These are phyloP conservation scores for Ajuga chamaepitys DNA, from an alignment of 257 asterid genomes.

Conservation along the genomic window DNA sequence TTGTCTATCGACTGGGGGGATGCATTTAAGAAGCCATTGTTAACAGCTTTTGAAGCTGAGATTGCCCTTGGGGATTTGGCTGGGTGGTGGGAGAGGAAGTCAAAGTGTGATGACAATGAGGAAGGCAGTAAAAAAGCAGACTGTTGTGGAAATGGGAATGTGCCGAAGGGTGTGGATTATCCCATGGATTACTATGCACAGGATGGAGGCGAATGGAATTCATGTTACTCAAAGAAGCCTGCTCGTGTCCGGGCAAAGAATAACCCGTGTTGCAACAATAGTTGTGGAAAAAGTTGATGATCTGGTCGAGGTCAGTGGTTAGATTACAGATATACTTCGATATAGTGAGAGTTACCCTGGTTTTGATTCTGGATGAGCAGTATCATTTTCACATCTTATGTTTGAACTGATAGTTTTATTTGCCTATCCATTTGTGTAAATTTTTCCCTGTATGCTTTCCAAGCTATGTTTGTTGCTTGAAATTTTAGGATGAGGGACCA, in stretches of 20 bases:
- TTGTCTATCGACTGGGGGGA: slow-evolving; percentile 98
- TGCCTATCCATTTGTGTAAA: background rate
- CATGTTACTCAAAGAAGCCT: slow-evolving; percentile 69
- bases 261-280: slow-evolving; percentile 28
- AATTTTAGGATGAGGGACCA: background rate
- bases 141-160: slow-evolving; percentile 34
- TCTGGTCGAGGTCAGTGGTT: background rate
- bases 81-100: slow-evolving; percentile 96
- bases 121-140: slow-evolving; percentile 28
- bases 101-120: slow-evolving; percentile 14
- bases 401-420: background rate
- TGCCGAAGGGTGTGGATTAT: slow-evolving; percentile 47
- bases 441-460: background rate
- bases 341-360: slow-evolving; percentile 7
- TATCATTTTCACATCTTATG: background rate
- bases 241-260: slow-evolving; percentile 29
- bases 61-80: slow-evolving; percentile 83
- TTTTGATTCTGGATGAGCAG: slow-evolving; percentile 17
- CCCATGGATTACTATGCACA: slow-evolving; percentile 97
- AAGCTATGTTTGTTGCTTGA: background rate
- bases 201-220: slow-evolving; percentile 96
- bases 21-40: slow-evolving; percentile 77
- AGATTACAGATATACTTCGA: background rate
- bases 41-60: slow-evolving; percentile 91
- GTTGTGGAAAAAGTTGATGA: slow-evolving; percentile 18